Base-by-base conservation (phyloP, 2,329 filamentous ascomycete species). In the Neophaeococcomyces aloes region DNA sequence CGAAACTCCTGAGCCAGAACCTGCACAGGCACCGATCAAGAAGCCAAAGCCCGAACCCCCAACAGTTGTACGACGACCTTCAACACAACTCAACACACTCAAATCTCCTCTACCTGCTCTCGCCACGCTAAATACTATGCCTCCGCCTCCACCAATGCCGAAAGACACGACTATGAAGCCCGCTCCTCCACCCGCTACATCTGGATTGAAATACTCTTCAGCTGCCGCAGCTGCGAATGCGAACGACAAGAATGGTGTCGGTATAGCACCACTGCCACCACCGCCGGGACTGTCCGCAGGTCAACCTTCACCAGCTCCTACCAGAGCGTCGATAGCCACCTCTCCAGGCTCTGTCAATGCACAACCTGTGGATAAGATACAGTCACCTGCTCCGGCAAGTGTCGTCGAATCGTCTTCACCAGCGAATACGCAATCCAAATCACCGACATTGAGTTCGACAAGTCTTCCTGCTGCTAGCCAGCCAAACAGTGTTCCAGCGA, bases 181-280 rank as follows among this genome's bases (percentile, higher is more conserved):
- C 10, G 91, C 91, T 14, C 81, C 86, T 14, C 67, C 88, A 56
- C 91, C 91, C 1, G 79, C 84, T 47, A 78, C 89, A 61, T 80
- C 85, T 5, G 86, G 84, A 1, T 71, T 98, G 53, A 96, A 96
- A 65, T 98, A 98, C 61, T 91, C 91, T 34, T 96, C 91, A 29
- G 91, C 91, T 0, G 91, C 91, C 0, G 91, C 91, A 0, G 91
- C 91, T 0, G 91, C 89, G 0, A 89, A 91, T 1, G 86, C 88
- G 35, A 87, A 79, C 61, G 87, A 94, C 65, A 88, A 86, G 68
- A 89, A 82, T 60, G 75, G 75, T 42, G 82, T 96, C 23, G 91
- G 91, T 19, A 95, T 98, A 58, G 81, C 89, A 46, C 91, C 91
- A 31, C 71, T 96, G 58, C 91, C 91, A 44, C 89, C 91, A 49